Conservation (phyloP, 2,329 filamentous ascomycete species). For the Fusarium sp. region DNA sequence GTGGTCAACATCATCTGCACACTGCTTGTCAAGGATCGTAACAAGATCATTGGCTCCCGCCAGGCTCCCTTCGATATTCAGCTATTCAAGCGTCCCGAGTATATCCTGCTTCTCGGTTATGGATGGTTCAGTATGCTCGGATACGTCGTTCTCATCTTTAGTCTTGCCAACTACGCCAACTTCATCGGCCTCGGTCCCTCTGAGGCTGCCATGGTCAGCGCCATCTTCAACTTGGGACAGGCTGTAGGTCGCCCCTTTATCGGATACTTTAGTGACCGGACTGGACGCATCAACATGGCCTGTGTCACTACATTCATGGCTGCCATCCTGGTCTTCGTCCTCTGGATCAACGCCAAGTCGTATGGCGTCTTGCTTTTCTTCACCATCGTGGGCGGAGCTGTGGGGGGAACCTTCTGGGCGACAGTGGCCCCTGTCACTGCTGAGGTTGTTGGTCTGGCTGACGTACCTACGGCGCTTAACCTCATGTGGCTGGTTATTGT, state of each 20-base stretch:
- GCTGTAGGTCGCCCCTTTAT: constrained; percentile 78
- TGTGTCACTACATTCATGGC: constrained; percentile 72
- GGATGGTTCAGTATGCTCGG: constrained; percentile 79
- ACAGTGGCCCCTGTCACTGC: constrained; percentile 77
- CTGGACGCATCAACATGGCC: constrained; percentile 81
- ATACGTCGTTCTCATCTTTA: constrained; percentile 83
- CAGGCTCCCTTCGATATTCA: constrained; percentile 74
- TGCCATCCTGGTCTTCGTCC: constrained; percentile 73
- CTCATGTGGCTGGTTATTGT: constrained; percentile 79
- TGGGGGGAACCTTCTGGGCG: constrained; percentile 79
- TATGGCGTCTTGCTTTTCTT: constrained; percentile 80
- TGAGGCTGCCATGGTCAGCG: constrained; percentile 79
- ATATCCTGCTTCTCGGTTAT: constrained; percentile 73
- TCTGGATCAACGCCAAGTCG: constrained; percentile 77
- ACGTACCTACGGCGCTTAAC: constrained; percentile 76
- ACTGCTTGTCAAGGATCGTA: constrained; percentile 76
- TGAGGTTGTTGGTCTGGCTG: constrained; percentile 78
- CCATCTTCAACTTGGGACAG: constrained; percentile 76
- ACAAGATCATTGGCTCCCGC: constrained; percentile 75
- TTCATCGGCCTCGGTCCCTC: constrained; percentile 74
- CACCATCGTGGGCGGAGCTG: constrained; percentile 75
- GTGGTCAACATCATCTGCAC: constrained; percentile 73
- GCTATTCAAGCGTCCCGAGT: constrained; percentile 73
- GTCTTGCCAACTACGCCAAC: constrained; percentile 78
- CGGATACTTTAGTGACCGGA: constrained; percentile 76